Conservation (phyloP, 305 asterid genomes). For the Fraxinus xanthoxyloides region DNA sequence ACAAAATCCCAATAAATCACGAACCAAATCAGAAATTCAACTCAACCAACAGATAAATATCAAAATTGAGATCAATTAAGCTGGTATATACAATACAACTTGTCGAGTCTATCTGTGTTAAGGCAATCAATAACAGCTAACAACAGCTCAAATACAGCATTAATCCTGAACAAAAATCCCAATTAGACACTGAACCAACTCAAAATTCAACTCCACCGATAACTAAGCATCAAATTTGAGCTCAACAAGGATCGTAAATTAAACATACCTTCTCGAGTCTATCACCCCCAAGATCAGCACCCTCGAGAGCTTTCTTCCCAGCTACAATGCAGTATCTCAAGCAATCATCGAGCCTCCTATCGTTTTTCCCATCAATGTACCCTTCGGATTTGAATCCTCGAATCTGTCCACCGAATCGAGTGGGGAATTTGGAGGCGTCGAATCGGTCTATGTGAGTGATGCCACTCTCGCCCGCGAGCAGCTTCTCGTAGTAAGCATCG, state of each 20-base stretch:
- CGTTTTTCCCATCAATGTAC: conserved; percentile 80
- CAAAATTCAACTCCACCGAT: neutral
- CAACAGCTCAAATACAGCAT: conserved; percentile 1
- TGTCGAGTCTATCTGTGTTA: neutral
- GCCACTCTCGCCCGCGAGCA: conserved; percentile 81
- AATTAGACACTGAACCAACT: neutral
- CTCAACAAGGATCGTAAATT: conserved; percentile 18
- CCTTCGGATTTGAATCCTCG: conserved; percentile 67
- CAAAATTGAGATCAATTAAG: conserved; percentile 14
- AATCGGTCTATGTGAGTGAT: conserved; percentile 65
- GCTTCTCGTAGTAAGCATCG: conserved; percentile 63
- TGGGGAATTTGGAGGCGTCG: conserved; percentile 73
- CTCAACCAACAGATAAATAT: neutral
- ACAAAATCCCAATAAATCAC: neutral
- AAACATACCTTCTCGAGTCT: conserved; percentile 39
- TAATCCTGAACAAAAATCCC: neutral
- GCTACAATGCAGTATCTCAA: conserved; percentile 85
- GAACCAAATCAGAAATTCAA: neutral
- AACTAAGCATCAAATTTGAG: neutral
- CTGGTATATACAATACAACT: neutral
- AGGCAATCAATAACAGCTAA: conserved; percentile 6
- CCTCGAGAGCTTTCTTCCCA: conserved; percentile 75
- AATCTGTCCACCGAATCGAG: conserved; percentile 83
- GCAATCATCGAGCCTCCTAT: conserved; percentile 77
- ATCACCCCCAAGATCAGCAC: conserved; percentile 70